Conservation (phyloP, 345 rosid species). For the Lepidium sativum region DNA sequence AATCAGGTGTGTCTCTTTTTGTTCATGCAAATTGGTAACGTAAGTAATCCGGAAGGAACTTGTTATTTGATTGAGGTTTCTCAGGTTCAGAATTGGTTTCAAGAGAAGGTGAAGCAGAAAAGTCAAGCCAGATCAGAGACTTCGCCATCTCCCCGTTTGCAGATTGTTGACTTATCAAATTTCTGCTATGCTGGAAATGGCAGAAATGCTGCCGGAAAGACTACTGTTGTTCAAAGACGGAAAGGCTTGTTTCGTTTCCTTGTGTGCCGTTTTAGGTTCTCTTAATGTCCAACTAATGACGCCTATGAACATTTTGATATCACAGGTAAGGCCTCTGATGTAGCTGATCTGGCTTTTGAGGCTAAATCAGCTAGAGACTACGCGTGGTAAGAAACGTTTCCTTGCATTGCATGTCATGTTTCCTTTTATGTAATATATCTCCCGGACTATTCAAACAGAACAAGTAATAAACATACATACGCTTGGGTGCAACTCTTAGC, state of each 20-base stretch:
- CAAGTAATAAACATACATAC: not conserved
- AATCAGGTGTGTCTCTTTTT: slow-evolving; percentile 41
- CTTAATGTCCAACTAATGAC: not conserved
- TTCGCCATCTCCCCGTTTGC: slow-evolving; percentile 23
- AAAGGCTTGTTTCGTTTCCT: slow-evolving; percentile 34
- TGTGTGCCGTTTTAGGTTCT: not conserved
- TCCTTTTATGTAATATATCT: not conserved
- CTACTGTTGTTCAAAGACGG: slow-evolving; percentile 20
- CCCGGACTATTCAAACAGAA: not conserved
- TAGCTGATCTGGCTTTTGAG: slow-evolving; percentile 61
- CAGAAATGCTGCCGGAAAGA: not conserved
- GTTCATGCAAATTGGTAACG: not conserved
- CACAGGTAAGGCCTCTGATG: slow-evolving; percentile 31
- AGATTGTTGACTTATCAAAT: slow-evolving; percentile 30
- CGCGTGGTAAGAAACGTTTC: slow-evolving; percentile 54
- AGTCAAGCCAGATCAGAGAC: slow-evolving; percentile 9
- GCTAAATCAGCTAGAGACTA: slow-evolving; percentile 61
- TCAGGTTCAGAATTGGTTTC: slow-evolving; percentile 67
- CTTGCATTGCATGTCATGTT: not conserved
- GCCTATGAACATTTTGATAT: not conserved
- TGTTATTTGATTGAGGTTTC: slow-evolving; percentile 5
- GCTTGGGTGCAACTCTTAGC: not conserved
- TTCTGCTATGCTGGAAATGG: slow-evolving; percentile 6
- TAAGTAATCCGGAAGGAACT: not conserved
- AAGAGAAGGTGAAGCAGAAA: slow-evolving; percentile 34